Percentiles rank a stretch among this genome's conserved stretches.
Evolutionary conservation across 805 yeast species (phyloP).

Genomic region (Nakazawaea populi): DNA sequence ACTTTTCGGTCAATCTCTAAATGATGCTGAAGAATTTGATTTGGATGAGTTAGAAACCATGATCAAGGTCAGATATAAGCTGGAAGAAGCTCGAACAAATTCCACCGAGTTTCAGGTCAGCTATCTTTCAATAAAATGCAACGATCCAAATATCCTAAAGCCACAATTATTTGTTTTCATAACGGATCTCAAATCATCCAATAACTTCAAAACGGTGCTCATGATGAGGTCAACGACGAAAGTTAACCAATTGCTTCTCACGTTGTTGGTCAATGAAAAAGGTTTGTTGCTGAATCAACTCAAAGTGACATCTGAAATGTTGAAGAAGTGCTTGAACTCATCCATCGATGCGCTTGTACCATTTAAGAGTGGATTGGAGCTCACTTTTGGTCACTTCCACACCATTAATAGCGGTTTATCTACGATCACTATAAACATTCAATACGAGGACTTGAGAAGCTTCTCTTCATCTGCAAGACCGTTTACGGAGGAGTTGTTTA

Average conservation of each 20-base stretch:
- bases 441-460: slow-evolving; percentile 16
- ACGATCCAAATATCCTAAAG: background rate
- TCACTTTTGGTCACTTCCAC: slow-evolving; percentile 13
- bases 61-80: background rate
- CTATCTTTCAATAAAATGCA: slow-evolving; percentile 2
- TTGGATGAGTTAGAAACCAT: background rate
- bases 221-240: slow-evolving; percentile 4
- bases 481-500: slow-evolving; percentile 16
- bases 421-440: slow-evolving; percentile 20
- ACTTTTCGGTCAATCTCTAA: background rate
- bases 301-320: background rate
- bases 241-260: background rate
- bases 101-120: background rate
- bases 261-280: slow-evolving; percentile 2
- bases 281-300: slow-evolving; percentile 3
- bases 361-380: slow-evolving; percentile 14
- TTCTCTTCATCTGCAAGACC: slow-evolving; percentile 6
- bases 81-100: background rate
- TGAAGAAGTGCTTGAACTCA: background rate
- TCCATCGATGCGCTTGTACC: slow-evolving; percentile 10
- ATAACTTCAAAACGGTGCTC: slow-evolving; percentile 1
- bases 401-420: slow-evolving; percentile 15
- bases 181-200: background rate
- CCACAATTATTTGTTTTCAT: slow-evolving; percentile 6
- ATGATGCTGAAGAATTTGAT: background rate